Conservation (phyloP, 768 basidiomycete species). For the Pleurotus djamor region DNA sequence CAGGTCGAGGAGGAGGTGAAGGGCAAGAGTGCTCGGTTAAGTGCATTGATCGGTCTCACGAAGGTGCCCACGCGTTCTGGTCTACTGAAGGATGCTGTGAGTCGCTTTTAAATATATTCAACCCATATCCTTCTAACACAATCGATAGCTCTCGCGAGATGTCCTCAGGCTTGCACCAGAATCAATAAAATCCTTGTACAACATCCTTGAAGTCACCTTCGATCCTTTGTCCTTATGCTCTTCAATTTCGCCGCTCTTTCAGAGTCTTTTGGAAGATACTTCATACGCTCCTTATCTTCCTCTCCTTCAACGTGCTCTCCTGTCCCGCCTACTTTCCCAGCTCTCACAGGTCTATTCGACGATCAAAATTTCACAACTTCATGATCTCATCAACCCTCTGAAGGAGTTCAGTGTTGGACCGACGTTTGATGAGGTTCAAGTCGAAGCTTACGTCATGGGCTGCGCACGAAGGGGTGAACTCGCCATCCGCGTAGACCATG, state of each 20-base stretch:
- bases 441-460: conserved; percentile 92
- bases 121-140: not conserved
- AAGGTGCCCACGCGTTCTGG: conserved; percentile 86
- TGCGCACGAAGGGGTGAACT: conserved; percentile 88
- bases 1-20: conserved; percentile 46
- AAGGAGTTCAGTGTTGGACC: conserved; percentile 42
- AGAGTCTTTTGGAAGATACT: conserved; percentile 48
- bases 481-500: conserved; percentile 85
- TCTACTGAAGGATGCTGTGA: conserved; percentile 83
- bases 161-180: conserved; percentile 78
- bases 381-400: conserved; percentile 77
- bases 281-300: conserved; percentile 81
- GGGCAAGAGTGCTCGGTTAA: conserved; percentile 74
- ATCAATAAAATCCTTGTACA: conserved; percentile 76
- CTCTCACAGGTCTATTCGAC: conserved; percentile 91
- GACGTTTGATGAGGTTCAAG: conserved; percentile 69
- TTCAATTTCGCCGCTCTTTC: conserved; percentile 76
- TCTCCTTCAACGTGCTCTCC: conserved; percentile 88
- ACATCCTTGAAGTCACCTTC: conserved; percentile 88
- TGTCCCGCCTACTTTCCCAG: conserved; percentile 88
- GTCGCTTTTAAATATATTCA: conserved; percentile 21
- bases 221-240: conserved; percentile 87
- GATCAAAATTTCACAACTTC: conserved; percentile 75
- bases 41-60: conserved; percentile 79
- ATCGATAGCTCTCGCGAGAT: conserved; percentile 69